Conservation (phyloP, 345 rosid genomes). For the Euphorbia tirucalli region DNA sequence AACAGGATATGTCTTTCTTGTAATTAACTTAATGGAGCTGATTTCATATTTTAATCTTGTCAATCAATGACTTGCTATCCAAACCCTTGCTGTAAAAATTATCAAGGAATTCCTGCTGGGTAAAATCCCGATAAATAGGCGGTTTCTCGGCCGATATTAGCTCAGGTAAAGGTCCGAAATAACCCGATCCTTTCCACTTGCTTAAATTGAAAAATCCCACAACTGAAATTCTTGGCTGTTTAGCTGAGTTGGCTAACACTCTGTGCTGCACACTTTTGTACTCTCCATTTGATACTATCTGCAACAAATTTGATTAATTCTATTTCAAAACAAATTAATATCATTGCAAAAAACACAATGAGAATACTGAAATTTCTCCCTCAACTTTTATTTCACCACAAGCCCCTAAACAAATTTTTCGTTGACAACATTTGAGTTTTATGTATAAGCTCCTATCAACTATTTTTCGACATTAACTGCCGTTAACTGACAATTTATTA, state of each 20-base stretch:
- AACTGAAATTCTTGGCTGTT: constrained; percentile 29
- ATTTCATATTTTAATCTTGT: constrained; percentile 13
- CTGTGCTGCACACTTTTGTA: constrained; percentile 40
- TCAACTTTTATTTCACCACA: no score
- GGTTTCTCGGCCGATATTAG: constrained; percentile 27
- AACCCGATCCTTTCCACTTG: constrained; percentile 26
- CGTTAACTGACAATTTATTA: no score
- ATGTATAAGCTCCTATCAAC: no score
- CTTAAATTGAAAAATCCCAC: constrained; percentile 26
- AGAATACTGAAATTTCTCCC: no score
- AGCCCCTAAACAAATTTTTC: no score
- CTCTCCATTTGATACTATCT: constrained; percentile 38
- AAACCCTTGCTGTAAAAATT: constrained; percentile 27
- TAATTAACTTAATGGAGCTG: no score
- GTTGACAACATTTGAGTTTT: no score
- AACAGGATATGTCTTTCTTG: no score
- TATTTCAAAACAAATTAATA: no score
- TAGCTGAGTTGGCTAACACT: constrained; percentile 26
- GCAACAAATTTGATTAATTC: no score
- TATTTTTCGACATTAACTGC: no score
- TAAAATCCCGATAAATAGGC: constrained; percentile 27
- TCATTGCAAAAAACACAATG: no score
- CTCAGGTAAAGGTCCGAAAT: constrained; percentile 36
- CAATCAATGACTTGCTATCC: constrained; percentile 31
- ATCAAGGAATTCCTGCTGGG: constrained; percentile 12